Percentiles rank a stretch among this genome's conserved stretches.
Conservation (phyloP, 192 early-diverging fungal genomes). For the Chytriomyces sp. region DNA sequence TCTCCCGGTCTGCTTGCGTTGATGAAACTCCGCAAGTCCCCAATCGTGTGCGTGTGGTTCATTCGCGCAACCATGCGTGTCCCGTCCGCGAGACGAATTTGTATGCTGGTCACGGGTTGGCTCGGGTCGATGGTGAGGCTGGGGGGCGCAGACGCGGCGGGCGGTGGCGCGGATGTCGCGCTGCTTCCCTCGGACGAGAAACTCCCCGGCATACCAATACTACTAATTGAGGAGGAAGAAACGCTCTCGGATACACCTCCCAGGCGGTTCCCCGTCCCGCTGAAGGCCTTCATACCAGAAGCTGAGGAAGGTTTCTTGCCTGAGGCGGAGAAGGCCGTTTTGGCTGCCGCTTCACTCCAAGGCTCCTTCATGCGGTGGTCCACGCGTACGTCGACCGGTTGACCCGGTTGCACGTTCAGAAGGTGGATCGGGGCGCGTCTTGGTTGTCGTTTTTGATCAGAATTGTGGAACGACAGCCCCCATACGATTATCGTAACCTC, state of each 20-base stretch:
- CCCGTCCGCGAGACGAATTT: constrained; percentile 90
- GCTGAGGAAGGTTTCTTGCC: neutral
- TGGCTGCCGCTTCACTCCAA: constrained; percentile 75
- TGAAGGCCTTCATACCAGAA: constrained; percentile 24
- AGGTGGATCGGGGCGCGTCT: constrained; percentile 85
- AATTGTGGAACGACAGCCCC: neutral
- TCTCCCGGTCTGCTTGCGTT: constrained; percentile 67
- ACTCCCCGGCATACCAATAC: constrained; percentile 36
- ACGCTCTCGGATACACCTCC: constrained; percentile 29
- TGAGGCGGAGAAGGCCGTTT: constrained; percentile 54
- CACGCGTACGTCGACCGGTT: constrained; percentile 89
- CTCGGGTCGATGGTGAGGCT: constrained; percentile 67
- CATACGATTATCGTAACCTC: too few relatives aligned
- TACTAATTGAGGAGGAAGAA: constrained; percentile 20
- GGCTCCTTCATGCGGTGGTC: constrained; percentile 81
- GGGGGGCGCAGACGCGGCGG: constrained; percentile 17
- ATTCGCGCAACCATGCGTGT: constrained; percentile 83
- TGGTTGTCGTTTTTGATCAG: neutral
- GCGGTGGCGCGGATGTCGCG: constrained; percentile 12
- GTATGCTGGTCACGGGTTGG: constrained; percentile 83
- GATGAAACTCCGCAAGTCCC: constrained; percentile 79
- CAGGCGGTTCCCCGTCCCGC: constrained; percentile 18
- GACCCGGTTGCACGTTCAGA: constrained; percentile 84
- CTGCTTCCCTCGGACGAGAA: constrained; percentile 24
- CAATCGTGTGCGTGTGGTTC: constrained; percentile 89